Percentiles rank a stretch among this genome's conserved stretches.
Evolutionary conservation across 1,139 yeast species (phyloP).

Genomic region (Sugiyamaella xylanicola): DNA sequence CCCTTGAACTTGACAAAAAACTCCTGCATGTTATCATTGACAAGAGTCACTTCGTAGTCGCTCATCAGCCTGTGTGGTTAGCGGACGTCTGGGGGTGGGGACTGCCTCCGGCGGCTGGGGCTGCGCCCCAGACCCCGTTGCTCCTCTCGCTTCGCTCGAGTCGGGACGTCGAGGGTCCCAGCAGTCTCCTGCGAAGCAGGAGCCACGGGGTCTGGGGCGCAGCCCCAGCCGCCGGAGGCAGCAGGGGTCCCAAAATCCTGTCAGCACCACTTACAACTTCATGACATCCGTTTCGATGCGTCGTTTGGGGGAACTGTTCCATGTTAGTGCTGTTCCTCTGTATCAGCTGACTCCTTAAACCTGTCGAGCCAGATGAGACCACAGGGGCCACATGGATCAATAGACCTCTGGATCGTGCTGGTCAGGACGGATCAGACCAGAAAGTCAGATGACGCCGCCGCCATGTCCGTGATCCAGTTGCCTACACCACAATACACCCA

Average conservation of each 20-base stretch:
- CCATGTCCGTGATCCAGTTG: neutral
- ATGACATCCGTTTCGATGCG: conserved; percentile 95
- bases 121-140: neutral
- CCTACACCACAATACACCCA: too few relatives aligned
- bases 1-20: conserved; percentile 85
- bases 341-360: too few relatives aligned
- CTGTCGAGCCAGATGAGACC: too few relatives aligned
- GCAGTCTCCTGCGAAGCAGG: neutral
- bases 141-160: too few relatives aligned
- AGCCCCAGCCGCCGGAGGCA: neutral
- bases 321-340: too few relatives aligned
- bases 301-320: conserved; percentile 72
- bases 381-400: too few relatives aligned
- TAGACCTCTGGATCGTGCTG: too few relatives aligned
- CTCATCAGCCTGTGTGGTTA: conserved; percentile 64
- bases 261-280: conserved; percentile 63
- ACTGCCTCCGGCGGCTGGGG: too few relatives aligned
- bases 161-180: neutral
- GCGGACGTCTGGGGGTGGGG: too few relatives aligned
- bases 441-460: too few relatives aligned
- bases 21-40: conserved; percentile 88
- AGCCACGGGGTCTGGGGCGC: neutral
- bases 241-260: too few relatives aligned
- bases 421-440: too few relatives aligned
- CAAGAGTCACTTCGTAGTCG: conserved; percentile 83